phyloP scores from a whole-genome alignment of 139 green algal species.

The Coccomyxa sp. region DNA sequence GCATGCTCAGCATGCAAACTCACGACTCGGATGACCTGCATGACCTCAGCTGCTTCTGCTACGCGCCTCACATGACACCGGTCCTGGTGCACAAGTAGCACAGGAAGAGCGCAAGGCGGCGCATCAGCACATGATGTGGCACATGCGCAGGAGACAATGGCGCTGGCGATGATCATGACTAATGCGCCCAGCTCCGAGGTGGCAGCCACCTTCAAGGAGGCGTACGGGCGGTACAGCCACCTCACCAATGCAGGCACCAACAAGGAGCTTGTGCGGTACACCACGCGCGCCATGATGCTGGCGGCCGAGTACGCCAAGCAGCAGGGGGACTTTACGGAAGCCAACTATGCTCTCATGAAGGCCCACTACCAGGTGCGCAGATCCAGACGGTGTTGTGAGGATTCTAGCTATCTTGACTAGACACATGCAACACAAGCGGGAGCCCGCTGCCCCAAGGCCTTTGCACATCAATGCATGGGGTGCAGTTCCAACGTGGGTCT shows the following conservation, averaged over 20 bases:
- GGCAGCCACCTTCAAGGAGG: conserved; percentile 31
- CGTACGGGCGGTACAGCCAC: conserved; percentile 33
- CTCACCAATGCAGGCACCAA: conserved; percentile 1
- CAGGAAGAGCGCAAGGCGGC: neutral
- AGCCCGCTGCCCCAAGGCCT: too few species aligned
- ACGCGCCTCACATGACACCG: neutral
- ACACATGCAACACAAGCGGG: too few species aligned
- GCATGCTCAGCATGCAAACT: too few species aligned
- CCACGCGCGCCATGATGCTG: conserved; percentile 49
- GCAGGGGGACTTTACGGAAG: conserved; percentile 34
- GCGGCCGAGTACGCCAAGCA: conserved; percentile 31
- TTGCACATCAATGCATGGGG: too few species aligned
- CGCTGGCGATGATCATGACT: conserved; percentile 28
- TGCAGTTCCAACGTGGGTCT: too few species aligned
- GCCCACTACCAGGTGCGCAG: conserved; percentile 63
- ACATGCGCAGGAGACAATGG: conserved; percentile 34
- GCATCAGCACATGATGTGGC: neutral
- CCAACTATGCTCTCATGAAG: conserved; percentile 65
- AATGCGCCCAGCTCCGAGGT: conserved; percentile 17
- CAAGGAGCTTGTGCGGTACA: conserved; percentile 30
- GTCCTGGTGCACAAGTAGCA: neutral
- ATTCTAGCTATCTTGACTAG: too few species aligned
- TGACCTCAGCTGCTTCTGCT: neutral
- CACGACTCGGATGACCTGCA: too few species aligned
- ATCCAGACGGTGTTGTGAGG: too few species aligned